Base-by-base conservation (phyloP, 2,329 filamentous ascomycete genomes). In the Scedosporium boydii region DNA sequence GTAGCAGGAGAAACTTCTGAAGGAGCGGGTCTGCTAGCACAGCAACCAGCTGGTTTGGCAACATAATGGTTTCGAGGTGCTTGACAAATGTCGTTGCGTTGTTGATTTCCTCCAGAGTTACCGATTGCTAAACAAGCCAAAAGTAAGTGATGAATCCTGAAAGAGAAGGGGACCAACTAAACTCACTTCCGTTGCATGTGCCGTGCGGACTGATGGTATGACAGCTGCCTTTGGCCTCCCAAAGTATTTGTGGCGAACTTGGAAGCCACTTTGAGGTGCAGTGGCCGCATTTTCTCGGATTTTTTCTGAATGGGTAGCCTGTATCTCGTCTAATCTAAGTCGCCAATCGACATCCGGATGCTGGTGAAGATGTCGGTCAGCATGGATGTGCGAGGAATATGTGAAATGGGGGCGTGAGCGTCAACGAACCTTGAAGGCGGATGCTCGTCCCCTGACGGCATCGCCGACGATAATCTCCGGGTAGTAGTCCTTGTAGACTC, bases 401-500 rank as follows among this genome's bases (percentile, higher is more conserved):
- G 55, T 34, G n/a, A 23, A n/a, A 21, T 27, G 34, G 26, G 7
- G 44, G n/a, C 6, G 4, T 14, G 34, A 9, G 34, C 10, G 34
- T 51, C 6, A 18, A 18, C 67, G 42, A 70, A 83, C 82, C 72
- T 84, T 86, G 72, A 88, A 88, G 1, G 84, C 79, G 3, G 83
- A 82, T 0, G 85, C 84, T 64, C 82, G 81, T 44, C 84, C 84
- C 61, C 79, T 78, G 34, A 85, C 82, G 3, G 83, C 78, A 66
- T 88, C 87, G 23, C 88, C 89, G 14, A 93, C 82, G 64, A 96
- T 90, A 62, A 96, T 90, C 71, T 96, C 91, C 0, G 91, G 91
- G 69, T 93, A 96, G 73, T 93, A 96, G 71, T 93, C 91, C 71
- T 95, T 95, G 77, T 88, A 96, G n/a, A 93, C 85, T 62, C 88